These are phyloP conservation scores for Calycina herbarum DNA, from an alignment of 2,329 filamentous ascomycete species.

Conservation along the genomic window DNA sequence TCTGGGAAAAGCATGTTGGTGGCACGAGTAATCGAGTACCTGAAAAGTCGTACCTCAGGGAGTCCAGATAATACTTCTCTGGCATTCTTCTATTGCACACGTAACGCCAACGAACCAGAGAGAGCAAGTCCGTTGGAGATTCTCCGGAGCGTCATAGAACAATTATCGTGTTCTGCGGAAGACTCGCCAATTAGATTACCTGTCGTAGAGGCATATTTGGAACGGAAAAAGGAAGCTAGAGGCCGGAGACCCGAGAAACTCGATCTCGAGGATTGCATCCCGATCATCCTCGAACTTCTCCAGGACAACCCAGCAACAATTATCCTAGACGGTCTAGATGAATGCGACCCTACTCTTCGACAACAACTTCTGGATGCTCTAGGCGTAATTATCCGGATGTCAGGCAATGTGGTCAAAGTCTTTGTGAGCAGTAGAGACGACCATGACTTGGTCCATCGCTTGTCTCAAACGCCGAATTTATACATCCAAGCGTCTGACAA, in stretches of 20 bases:
- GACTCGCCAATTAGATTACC: slow-evolving; percentile 6
- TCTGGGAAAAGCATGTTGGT: slow-evolving; percentile 39
- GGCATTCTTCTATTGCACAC: slow-evolving; percentile 36
- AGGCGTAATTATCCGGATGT: slow-evolving; percentile 5
- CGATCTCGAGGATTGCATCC: slow-evolving; percentile 9
- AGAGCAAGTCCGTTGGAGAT: slow-evolving; percentile 28
- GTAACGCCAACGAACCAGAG: slow-evolving; percentile 29
- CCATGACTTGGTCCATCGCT: slow-evolving; percentile 11
- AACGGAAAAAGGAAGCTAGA: slow-evolving; percentile 3
- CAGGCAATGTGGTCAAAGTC: slow-evolving; percentile 17
- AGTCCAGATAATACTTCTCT: neutral
- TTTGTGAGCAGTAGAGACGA: slow-evolving; percentile 18
- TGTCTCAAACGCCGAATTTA: slow-evolving; percentile 3
- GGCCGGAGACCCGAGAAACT: slow-evolving; percentile 2
- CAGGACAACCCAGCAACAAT: slow-evolving; percentile 14
- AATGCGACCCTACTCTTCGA: slow-evolving; percentile 9
- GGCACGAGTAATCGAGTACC: slow-evolving; percentile 15
- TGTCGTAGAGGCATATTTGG: slow-evolving; percentile 1
- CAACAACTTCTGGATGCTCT: slow-evolving; percentile 14
- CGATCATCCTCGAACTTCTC: slow-evolving; percentile 9
- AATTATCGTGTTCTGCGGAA: slow-evolving; percentile 22
- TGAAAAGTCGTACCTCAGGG: neutral
- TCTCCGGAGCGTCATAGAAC: slow-evolving; percentile 28
- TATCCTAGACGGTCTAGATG: slow-evolving; percentile 19
- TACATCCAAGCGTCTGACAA: slow-evolving; percentile 16